Base-by-base conservation (phyloP, 1,284 basidiomycete species). In the Inonotus obliquus region DNA sequence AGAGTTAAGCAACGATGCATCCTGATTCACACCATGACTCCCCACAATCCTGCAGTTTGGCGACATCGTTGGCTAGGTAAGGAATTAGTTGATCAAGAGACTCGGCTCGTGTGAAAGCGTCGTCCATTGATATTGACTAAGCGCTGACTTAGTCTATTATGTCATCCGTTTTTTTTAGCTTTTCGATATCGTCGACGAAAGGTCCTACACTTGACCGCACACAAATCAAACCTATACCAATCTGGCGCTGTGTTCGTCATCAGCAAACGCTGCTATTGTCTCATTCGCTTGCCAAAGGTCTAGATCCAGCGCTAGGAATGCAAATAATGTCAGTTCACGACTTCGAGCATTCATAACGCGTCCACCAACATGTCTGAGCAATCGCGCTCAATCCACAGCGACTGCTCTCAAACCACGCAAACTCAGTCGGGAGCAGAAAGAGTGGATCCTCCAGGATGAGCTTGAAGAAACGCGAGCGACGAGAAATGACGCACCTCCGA, bases 371-470 rank as follows among this genome's bases (percentile, higher is more conserved):
- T 59, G 58, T 41, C 23, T 52, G 38, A 47, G 47, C 14, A 41
- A 27, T 17, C 54, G 53, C n/a, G 48, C 52, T 23, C 13, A n/a
- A 23, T 54, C 49, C 10, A 54, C 45, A 19, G 59, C 52, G n/a
- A 21, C 41, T 25, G 52, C 45, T 11, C 27, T 48, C 14, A 25
- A 55, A 48, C 54, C 44, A n/a, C 35, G 45, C 35, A 45, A 39
- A 21, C 45, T 57, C 7, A 51, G 45, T 17, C 27, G 52, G 57
- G 48, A 56, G 19, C 56, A 63, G 49, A 57, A 51, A 21, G 62
- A 63, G 44, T 63, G 62, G 62, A 5, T 60, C 3, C 38, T 54
- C 39, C 35, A 60, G 13, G 27, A 38, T 14, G 41, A 55, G 6
- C 21, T 60, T 25, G 39, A 55, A 25, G 47, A 21, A 39, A 19